Base-by-base conservation (phyloP, 495 filamentous ascomycete species). In the Hypoxylon fragiforme region DNA sequence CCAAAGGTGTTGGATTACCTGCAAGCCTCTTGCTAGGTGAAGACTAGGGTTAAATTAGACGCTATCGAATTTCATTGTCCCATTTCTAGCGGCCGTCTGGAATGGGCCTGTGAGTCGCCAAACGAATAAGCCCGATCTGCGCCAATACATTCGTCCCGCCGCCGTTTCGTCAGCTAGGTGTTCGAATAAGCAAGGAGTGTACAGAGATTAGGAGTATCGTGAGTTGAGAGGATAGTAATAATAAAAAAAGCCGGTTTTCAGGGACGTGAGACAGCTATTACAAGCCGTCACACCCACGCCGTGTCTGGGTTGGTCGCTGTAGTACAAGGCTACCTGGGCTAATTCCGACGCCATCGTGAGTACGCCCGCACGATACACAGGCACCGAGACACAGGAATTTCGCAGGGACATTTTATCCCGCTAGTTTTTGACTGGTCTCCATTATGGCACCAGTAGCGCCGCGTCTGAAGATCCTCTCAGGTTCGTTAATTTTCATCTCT, bases 401-500 rank as follows among this genome's bases (percentile, higher is more conserved):
- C 59, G 34, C 38, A 60, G 55, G 47, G 55, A 44, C 30, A 44
- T 50, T 28, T 49, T 55, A 57, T 60, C 65, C 67, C 70, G 67
- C 73, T 73, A 74, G 67, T 67, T 71, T 64, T 52, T 55, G 62
- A 69, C 62, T 65, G 69, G 74, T 60, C 62, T 68, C 70, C 60
- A 66, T 67, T 58, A 78, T 78, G 76, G 73, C 73, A 69, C 75
- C 76, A 65, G 65, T 77, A 65, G 70, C 76, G 69, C 73, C 76
- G 63, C 74, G 76, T 73, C 71, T 78, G 58, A 79, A 75, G 74
- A 74, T 77, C 66, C 69, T 79, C 49, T 77, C 76, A 69, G 76
- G 76, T 79, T 60, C 67, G 76, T 73, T 52, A 49, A 44, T 52
- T 66, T 62, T 51, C 55, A 51, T 38, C 61, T 65, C 56, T 58